These are phyloP conservation scores for Exophiala sp. DNA, from an alignment of 2,329 filamentous ascomycete genomes.

Conservation along the genomic window DNA sequence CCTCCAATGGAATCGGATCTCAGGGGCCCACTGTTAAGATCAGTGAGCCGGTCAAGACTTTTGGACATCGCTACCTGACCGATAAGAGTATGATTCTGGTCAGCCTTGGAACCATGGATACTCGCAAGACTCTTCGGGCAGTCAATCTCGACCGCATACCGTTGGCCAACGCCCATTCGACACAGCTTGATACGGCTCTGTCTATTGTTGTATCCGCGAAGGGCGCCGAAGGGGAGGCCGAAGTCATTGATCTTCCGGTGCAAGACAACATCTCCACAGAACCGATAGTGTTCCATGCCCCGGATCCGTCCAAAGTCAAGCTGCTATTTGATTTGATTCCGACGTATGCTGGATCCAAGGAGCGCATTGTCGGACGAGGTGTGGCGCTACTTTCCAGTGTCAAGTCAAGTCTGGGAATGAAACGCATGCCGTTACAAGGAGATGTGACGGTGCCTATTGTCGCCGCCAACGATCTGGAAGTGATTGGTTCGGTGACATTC, in stretches of 20 bases:
- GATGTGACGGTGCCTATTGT: slow-evolving; percentile 90
- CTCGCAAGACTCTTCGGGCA: slow-evolving; percentile 70
- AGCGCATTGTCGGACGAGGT: slow-evolving; percentile 78
- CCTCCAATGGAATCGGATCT: slow-evolving; percentile 34
- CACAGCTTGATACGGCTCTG: slow-evolving; percentile 87
- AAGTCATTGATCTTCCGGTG: slow-evolving; percentile 83
- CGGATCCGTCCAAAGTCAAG: slow-evolving; percentile 73
- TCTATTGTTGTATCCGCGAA: slow-evolving; percentile 84
- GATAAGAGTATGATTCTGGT: slow-evolving; percentile 86
- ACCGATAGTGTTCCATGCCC: slow-evolving; percentile 81
- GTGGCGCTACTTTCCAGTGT: slow-evolving; percentile 84
- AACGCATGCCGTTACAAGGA: slow-evolving; percentile 85
- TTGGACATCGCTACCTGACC: slow-evolving; percentile 89
- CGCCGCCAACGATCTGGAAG: slow-evolving; percentile 70
- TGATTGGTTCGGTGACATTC: slow-evolving; percentile 93
- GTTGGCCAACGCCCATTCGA: slow-evolving; percentile 78
- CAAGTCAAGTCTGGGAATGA: slow-evolving; percentile 72
- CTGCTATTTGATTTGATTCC: slow-evolving; percentile 91
- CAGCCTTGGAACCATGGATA: slow-evolving; percentile 91
- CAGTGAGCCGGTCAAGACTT: slow-evolving; percentile 81
- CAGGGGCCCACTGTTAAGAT: slow-evolving; percentile 41
- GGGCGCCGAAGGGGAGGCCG: slow-evolving; percentile 78
- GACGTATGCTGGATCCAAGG: slow-evolving; percentile 77
- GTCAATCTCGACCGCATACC: slow-evolving; percentile 86
- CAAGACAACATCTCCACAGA: slow-evolving; percentile 92